Base-by-base conservation (phyloP, 495 filamentous ascomycete genomes). In the Platismatia glauca region DNA sequence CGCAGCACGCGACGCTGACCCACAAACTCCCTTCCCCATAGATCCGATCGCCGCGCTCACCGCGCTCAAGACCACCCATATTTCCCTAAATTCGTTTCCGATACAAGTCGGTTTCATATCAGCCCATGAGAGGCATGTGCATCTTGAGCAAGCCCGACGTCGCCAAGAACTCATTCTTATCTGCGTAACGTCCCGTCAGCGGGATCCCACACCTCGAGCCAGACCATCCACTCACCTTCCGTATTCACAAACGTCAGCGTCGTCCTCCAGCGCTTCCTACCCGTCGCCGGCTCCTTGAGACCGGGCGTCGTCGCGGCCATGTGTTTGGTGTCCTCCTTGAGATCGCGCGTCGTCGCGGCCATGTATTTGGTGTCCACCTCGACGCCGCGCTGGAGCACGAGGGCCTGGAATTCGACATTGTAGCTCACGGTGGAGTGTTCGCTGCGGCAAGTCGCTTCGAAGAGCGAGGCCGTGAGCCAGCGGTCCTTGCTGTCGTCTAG, bases 281-380 rank as follows among this genome's bases (percentile, higher is more conserved):
- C n/a, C 43, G 9, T 52, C 29, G 20, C 20, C 58, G 18, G 41
- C 43, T 52, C 58, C 16, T 37, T 37, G 6, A 22, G 15, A 0
- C 29, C 81, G 11, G 81, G 70, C 1, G 71, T 72, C 59, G 75
- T 39, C 8, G 63, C 63, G 18, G 53, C 18, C 63, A 64, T 64
- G 29, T 64, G 1, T 50, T 64, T 67, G 16, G 34, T 61, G 57
- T 67, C 65, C 8, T 60, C 37, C 31, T 64, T 58, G 24, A 44
- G n/a, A n/a, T n/a, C 81, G 11, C 81, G 70, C 1, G 71, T 72
- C 59, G 75, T 39, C 8, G 63, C 63, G 18, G 53, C 18, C 63
- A 64, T 64, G 29, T 64, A 3, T 50, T 64, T 67, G 16, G 34
- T 61, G 57, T 67, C 65, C 8, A 64, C 37, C 31, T 64, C 63